Evolutionary conservation across 1,284 basidiomycete genomes (phyloP), one percentile per base, ranked within the genome.

Genomic region (Termitomyces sp.): DNA sequence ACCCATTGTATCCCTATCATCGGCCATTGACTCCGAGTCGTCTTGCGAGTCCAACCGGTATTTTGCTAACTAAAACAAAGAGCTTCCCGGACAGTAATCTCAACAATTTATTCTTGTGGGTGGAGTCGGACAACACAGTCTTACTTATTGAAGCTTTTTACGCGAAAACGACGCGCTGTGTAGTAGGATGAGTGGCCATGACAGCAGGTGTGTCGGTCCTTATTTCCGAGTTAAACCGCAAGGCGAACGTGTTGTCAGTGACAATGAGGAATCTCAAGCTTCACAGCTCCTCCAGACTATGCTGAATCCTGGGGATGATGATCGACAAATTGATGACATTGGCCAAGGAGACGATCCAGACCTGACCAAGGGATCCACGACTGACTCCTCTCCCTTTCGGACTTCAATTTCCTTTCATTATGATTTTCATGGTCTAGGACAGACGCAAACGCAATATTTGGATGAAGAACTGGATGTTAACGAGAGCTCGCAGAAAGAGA

Each of bases 361-460:
- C 14, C 44, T 60, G 30, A 66, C 64, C n/a, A 68, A 69, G 38
- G 40, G 57, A 9, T 45, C 49, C 56, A 39, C 69, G 64, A n/a
- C 58, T 33, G 69, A 71, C 46, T 67, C 68, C 4, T 69, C 64
- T 21, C 67, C 70, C 31, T 67, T 68, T 9, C 64, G 66, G 16
- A 64, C 63, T 28, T 42, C 41, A 59, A 61, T 49, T 55, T 64
- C 48, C 45, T 66, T 55, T 18, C 70, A 71, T 49, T 84, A 84
- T 65, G 75, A 79, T 59, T 73, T 81, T 52, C 74, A 79, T 53
- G 80, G 77, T 8, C 69, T 84, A 13, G 78, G 78, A 0, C 77
- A 83, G 59, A 75, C 77, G 1, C 76, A 83, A 57, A 73, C 73
- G 1, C 72, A 77, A 53, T 60, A 59, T 26, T 52, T 61, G 14